Percentiles rank a stretch among this genome's conserved stretches.
phyloP scores from a whole-genome alignment of 202 grass and related monocot genomes.

The Miscanthus sacchariflorus region DNA sequence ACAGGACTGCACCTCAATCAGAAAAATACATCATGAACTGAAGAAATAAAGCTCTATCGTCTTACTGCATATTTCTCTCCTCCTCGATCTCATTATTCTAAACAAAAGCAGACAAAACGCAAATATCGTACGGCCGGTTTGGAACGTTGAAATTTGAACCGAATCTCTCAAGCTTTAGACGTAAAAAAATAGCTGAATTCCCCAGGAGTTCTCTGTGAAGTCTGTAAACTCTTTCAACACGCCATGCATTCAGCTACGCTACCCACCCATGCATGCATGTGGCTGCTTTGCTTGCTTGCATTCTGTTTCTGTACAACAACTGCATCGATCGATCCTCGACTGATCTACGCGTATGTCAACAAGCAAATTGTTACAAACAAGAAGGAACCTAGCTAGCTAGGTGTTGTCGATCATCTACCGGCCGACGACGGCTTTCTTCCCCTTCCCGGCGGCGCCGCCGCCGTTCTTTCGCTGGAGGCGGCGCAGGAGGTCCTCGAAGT shows the following conservation, averaged over 20 bases:
- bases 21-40: background rate
- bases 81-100: background rate
- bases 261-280: slow-evolving; percentile 22
- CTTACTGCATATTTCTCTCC: background rate
- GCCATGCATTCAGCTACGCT: slow-evolving; percentile 29
- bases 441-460: slow-evolving; percentile 3
- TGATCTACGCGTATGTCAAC: background rate
- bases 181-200: background rate
- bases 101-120: background rate
- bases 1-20: background rate
- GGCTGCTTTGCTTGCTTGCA: slow-evolving; percentile 36
- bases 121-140: background rate
- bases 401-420: background rate
- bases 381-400: slow-evolving; percentile 18
- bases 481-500: slow-evolving; percentile 61
- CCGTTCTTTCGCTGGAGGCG: slow-evolving; percentile 36
- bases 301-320: slow-evolving; percentile 37
- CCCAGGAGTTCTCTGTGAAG: background rate
- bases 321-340: background rate
- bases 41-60: background rate
- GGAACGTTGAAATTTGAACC: background rate
- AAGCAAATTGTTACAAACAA: slow-evolving; percentile 16
- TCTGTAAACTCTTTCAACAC: slow-evolving; percentile 15
- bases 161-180: background rate
- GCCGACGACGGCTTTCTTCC: slow-evolving; percentile 27